phyloP scores from a whole-genome alignment of 495 filamentous ascomycete species.

The Lindgomyces ingoldianus region DNA sequence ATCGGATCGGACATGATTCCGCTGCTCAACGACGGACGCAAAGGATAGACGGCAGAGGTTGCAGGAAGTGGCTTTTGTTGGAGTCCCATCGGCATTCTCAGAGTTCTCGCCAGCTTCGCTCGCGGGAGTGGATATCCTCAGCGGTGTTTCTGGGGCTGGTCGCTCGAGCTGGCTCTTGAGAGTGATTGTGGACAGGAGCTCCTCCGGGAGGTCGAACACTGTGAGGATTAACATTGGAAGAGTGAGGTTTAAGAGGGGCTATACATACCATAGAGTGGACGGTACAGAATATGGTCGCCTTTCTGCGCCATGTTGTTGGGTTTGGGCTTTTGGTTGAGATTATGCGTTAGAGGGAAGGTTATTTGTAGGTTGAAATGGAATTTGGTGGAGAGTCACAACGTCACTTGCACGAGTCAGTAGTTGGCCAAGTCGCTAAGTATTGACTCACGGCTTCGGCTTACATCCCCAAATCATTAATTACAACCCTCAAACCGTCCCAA shows the following conservation, averaged over 20 bases:
- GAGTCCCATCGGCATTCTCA: constrained; percentile 47
- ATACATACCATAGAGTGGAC: constrained; percentile 63
- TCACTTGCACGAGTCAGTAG: constrained; percentile 22
- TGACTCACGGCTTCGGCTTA: neutral
- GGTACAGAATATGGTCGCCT: constrained; percentile 59
- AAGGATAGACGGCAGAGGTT: constrained; percentile 75
- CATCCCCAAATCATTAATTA: neutral
- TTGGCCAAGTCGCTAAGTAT: constrained; percentile 20
- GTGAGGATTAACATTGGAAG: constrained; percentile 16
- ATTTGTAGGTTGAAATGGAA: constrained; percentile 8
- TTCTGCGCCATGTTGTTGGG: constrained; percentile 38
- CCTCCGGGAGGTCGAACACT: constrained; percentile 86
- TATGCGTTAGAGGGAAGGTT: neutral
- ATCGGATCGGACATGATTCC: constrained; percentile 85
- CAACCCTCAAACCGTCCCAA: neutral
- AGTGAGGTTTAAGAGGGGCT: constrained; percentile 1
- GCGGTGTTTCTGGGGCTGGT: constrained; percentile 12
- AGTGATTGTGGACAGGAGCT: constrained; percentile 69
- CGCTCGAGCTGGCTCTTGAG: constrained; percentile 36
- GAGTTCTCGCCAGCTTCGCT: constrained; percentile 27
- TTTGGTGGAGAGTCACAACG: constrained; percentile 33
- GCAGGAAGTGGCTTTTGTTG: constrained; percentile 72
- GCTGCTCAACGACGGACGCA: constrained; percentile 73
- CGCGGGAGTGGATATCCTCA: constrained; percentile 28
- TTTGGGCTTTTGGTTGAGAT: neutral